Evolutionary conservation across 805 yeast species (phyloP), one percentile per base, ranked within the genome.

Genomic region (Metschnikowia continentalis): DNA sequence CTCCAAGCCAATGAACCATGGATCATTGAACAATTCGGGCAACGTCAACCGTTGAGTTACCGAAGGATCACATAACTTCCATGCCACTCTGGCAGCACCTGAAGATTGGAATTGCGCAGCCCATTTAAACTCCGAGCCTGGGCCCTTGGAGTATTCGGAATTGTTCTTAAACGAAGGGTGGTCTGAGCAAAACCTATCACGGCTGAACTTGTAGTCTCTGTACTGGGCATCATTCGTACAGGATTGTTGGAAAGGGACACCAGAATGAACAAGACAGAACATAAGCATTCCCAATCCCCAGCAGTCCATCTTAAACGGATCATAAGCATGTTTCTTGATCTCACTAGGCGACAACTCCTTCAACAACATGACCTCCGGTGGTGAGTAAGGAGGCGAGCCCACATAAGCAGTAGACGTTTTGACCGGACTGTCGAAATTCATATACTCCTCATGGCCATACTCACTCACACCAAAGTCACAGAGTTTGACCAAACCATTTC

Each of bases 361-460:
- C 54, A 79, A 70, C 26, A 69, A 63, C 79, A 82, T 77, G 14
- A 86, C 88, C 66, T 87, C 94, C 1, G 95, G 94, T 4, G 92
- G 82, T 11, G 85, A 80, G 65, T 85, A 87, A 1, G 94, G 94
- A 3, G 94, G 89, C 0, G 91, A 85, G 1, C 95, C 94, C 40
- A 86, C 85, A 63, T 78, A 77, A 1, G 81, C 70, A 39, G 76
- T 70, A 57, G 77, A 66, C 32, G 60, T 43, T 46, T 66, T 67
- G 11, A 78, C 54, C 3, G 72, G 70, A 22, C 81, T 73, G 0
- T 64, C 57, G 19, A 77, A 68, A 64, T 86, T 80, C 1, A 79
- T 77, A 1, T 79, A 79, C 19, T 65, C 71, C 47, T 68, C 77
- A 63, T 82, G 84, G 15, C 84, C 87, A 62, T 79, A 79, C 47